phyloP scores from a whole-genome alignment of 805 yeast species.

The Sugiyamaella valdiviana region DNA sequence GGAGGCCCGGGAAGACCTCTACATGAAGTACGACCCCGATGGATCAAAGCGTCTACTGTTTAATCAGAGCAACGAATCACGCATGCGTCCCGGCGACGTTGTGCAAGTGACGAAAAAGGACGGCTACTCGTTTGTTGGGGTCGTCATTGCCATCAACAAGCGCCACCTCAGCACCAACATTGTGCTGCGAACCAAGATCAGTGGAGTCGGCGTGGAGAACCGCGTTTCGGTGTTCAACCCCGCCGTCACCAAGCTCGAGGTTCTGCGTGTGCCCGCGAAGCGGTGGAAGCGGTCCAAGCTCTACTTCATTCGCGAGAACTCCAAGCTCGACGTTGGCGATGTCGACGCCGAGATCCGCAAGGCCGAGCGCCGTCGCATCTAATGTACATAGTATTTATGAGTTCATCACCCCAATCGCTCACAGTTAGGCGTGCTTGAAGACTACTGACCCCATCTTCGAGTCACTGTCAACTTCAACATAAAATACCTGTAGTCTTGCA shows the following conservation, averaged over 20 bases:
- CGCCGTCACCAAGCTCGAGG: conserved; percentile 65
- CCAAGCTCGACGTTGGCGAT: conserved; percentile 36
- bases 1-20: conserved; percentile 46
- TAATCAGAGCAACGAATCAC: conserved; percentile 39
- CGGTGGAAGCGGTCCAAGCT: conserved; percentile 79
- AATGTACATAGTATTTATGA: conserved; percentile 5
- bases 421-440: too few relatives aligned
- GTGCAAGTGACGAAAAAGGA: conserved; percentile 66
- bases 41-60: conserved; percentile 60
- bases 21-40: conserved; percentile 58
- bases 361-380: conserved; percentile 22
- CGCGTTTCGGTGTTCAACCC: conserved; percentile 80
- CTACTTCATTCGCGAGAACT: conserved; percentile 70
- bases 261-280: conserved; percentile 63
- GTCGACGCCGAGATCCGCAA: conserved; percentile 31
- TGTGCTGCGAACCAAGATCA: conserved; percentile 74
- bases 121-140: conserved; percentile 61
- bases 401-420: background rate
- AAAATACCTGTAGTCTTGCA: too few relatives aligned
- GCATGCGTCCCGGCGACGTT: conserved; percentile 74
- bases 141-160: conserved; percentile 69
- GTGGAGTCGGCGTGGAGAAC: conserved; percentile 79
- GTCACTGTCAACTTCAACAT: too few relatives aligned
- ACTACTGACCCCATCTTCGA: background rate
- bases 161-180: conserved; percentile 66